Evolutionary conservation across 805 yeast species (phyloP).

Genomic region (Saturnispora diversa): DNA sequence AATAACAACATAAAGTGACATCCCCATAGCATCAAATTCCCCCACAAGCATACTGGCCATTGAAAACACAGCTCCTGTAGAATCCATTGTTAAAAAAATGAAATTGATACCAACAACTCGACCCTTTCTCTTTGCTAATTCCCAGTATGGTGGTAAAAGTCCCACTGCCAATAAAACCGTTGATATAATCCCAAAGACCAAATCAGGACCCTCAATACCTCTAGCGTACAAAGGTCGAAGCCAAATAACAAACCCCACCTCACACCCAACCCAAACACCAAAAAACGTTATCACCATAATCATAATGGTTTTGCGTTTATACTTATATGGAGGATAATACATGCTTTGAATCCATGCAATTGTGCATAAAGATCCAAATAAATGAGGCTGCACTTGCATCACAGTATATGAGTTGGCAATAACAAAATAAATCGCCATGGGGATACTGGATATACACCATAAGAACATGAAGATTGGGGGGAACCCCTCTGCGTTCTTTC

Average conservation of each 20-base stretch:
- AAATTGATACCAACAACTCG: conserved; percentile 87
- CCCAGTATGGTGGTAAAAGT: conserved; percentile 81
- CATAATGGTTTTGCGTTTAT: conserved; percentile 31
- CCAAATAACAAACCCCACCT: conserved; percentile 66
- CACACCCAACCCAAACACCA: conserved; percentile 45
- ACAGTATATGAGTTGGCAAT: conserved; percentile 66
- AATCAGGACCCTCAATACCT: conserved; percentile 60
- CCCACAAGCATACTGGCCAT: conserved; percentile 53
- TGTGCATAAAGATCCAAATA: conserved; percentile 63
- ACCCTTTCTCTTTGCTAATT: conserved; percentile 70
- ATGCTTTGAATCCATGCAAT: conserved; percentile 58
- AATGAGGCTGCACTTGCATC: conserved; percentile 77
- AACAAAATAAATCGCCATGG: conserved; percentile 79
- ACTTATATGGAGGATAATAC: conserved; percentile 61
- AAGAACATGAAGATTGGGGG: conserved; percentile 84
- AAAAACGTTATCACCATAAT: conserved; percentile 33
- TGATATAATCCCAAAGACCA: conserved; percentile 75
- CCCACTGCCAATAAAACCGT: conserved; percentile 70
- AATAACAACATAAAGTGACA: conserved; percentile 66
- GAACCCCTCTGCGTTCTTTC: conserved; percentile 81
- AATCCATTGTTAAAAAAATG: conserved; percentile 65
- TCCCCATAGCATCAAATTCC: conserved; percentile 66
- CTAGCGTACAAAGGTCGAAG: conserved; percentile 45
- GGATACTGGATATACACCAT: conserved; percentile 75
- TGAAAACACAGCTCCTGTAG: conserved; percentile 73